Base-by-base conservation (phyloP, 331 rosid species). In the Quercus lobata region DNA sequence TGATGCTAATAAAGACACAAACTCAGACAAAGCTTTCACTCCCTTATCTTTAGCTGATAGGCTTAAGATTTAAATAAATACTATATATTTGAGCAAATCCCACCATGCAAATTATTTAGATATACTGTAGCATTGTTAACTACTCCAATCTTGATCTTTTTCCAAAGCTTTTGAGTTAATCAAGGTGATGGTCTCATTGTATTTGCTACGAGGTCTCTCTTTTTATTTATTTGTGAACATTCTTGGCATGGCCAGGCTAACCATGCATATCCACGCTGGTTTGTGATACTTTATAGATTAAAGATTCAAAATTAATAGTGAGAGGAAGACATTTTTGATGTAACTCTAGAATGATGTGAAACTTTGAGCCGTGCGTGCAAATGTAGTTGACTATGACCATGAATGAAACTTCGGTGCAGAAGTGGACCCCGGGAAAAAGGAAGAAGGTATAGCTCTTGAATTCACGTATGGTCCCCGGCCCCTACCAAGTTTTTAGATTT, bases 311-410 rank as follows among this genome's bases (percentile, higher is more conserved):
- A 3, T 32, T 44, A 34, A 66, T 30, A 35, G 53, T 35, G 46
- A 8, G 72, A 35, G 27, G 53, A 35, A 34, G 37, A 25, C 7
- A 37, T 65, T 65, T 17, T 35, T 19, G 2, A 68, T 49, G 4
- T 14, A 49, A 11, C 54, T 14, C 46, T 35, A 68, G 49, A 68
- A 68, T 22, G 52, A 34, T 35, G 53, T 9, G 72, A 68, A 68
- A 68, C 72, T 68, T 68, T 32, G 72, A 68, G 53, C 18, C 72
- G 29, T 65, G 53, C 72, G 52, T 68, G 72, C 53, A 60, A 58
- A 25, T 60, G 53, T 14, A 68, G 72, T 68, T 34, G 72, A 68
- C 53, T 49, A 10, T 24, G 30, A 35, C 52, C 72, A 17, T 34
- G 53, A 68, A 17, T 34, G 53, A 68, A 35, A 10, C 53, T 68